Percentiles rank a stretch among this genome's conserved stretches.
Conservation (phyloP, 2,329 filamentous ascomycete genomes). For the Aurifilum marmelostoma region DNA sequence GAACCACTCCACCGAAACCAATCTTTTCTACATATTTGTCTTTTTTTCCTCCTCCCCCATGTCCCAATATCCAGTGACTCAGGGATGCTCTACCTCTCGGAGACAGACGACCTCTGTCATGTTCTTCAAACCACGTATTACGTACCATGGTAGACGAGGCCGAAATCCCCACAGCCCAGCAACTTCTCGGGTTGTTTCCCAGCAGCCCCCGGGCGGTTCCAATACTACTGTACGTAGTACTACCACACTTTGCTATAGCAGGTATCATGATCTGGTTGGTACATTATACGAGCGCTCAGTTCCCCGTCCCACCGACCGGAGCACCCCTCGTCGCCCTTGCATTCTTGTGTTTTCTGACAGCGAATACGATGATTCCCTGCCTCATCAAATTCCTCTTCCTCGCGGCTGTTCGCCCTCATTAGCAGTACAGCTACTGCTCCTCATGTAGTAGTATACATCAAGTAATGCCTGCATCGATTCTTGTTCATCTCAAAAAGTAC, state of each 20-base stretch:
- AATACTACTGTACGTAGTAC: background rate
- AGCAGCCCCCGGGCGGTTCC: background rate
- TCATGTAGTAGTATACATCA: background rate
- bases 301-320: background rate
- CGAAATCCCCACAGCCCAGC: background rate
- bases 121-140: background rate
- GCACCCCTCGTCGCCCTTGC: background rate
- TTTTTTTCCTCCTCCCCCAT: background rate
- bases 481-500: background rate
- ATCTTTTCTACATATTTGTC: background rate
- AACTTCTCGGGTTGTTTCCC: background rate
- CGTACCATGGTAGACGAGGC: background rate
- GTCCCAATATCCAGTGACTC: background rate
- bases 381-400: background rate
- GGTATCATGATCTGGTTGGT: background rate
- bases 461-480: background rate
- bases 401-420: background rate
- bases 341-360: background rate
- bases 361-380: background rate
- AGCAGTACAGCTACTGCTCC: background rate
- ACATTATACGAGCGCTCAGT: conserved; percentile 7
- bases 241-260: background rate
- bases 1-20: background rate
- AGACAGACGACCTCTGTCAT: background rate
- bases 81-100: background rate